phyloP scores from a whole-genome alignment of 2,329 filamentous ascomycete genomes.

The Cordyceps pruinosa region DNA sequence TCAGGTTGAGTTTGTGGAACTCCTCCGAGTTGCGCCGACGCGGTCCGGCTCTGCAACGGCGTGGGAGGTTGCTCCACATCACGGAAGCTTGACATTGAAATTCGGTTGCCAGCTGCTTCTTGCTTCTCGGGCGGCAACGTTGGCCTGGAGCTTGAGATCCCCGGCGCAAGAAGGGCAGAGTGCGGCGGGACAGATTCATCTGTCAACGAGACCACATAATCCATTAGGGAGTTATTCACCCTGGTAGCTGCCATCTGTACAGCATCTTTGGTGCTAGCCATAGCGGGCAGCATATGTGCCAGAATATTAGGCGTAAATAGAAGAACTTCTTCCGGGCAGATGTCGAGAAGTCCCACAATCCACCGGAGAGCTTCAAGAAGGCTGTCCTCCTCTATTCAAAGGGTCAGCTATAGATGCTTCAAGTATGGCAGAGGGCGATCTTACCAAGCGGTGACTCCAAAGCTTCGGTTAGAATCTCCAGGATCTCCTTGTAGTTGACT shows the following conservation, averaged over 20 bases:
- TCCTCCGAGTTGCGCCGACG: conserved; percentile 39
- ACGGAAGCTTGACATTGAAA: conserved; percentile 45
- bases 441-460: conserved; percentile 74
- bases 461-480: conserved; percentile 86
- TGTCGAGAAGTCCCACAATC: conserved; percentile 95
- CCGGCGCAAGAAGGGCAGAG: conserved; percentile 19
- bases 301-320: conserved; percentile 90
- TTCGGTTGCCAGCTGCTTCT: conserved; percentile 41
- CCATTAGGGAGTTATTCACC: conserved; percentile 86
- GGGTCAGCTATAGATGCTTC: background rate
- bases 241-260: conserved; percentile 82
- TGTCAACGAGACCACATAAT: conserved; percentile 87
- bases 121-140: conserved; percentile 37
- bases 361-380: conserved; percentile 85
- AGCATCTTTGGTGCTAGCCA: conserved; percentile 84
- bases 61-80: conserved; percentile 50
- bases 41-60: conserved; percentile 41
- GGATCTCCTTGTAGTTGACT: conserved; percentile 83
- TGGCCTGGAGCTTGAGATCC: conserved; percentile 32
- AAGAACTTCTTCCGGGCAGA: conserved; percentile 92
- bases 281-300: conserved; percentile 84
- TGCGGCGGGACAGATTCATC: conserved; percentile 49
- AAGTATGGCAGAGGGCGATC: conserved; percentile 16
- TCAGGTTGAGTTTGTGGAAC: conserved; percentile 50
- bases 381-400: conserved; percentile 70